Base-by-base conservation (phyloP, 2,329 filamentous ascomycete genomes). In the Penicillium sp. region DNA sequence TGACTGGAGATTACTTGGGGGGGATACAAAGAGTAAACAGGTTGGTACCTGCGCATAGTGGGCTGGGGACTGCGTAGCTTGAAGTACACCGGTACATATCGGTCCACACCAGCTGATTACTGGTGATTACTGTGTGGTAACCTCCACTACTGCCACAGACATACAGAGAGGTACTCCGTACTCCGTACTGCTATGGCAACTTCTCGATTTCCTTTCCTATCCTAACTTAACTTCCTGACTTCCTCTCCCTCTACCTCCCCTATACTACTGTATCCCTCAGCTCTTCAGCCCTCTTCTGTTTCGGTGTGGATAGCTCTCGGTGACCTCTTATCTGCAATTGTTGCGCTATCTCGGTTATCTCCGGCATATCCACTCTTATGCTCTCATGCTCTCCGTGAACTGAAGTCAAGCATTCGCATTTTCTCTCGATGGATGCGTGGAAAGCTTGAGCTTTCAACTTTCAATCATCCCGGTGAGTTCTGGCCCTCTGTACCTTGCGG, bases 311-410 rank as follows among this genome's bases (percentile, higher is more conserved):
- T 34, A 34, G 31, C 29, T 31, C 31, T 36, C 18, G 28, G 31
- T 34, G 31, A 36, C 31, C 31, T 37, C 41, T 47, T 59, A 60
- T 59, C 56, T 54, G 45, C 56, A 61, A 60, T 64, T 60, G 55
- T 36, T 45, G 31, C 48, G 42, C 46, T 41, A 47, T 51, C 45
- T 60, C 61, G 59, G 59, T 57, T 63, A 59, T 62, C 57, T 61
- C 58, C 59, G 58, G 59, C 51, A 51, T 49, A 55, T 55, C 55
- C 57, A 63, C 52, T 52, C 42, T 20, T 51, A 51, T 47, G 50
- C 45, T 50, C 46, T 47, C 26, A 51, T 47, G 50, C 45, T 50
- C 46, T 47, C 26, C 26, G 26, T 27, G 26, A 27, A 27, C 26
- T 27, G 26, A 27, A 27, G 10, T 27, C 26, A 16, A 34, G 9